These are phyloP conservation scores for Letharia columbiana DNA, from an alignment of 495 filamentous ascomycete species.

Conservation along the genomic window DNA sequence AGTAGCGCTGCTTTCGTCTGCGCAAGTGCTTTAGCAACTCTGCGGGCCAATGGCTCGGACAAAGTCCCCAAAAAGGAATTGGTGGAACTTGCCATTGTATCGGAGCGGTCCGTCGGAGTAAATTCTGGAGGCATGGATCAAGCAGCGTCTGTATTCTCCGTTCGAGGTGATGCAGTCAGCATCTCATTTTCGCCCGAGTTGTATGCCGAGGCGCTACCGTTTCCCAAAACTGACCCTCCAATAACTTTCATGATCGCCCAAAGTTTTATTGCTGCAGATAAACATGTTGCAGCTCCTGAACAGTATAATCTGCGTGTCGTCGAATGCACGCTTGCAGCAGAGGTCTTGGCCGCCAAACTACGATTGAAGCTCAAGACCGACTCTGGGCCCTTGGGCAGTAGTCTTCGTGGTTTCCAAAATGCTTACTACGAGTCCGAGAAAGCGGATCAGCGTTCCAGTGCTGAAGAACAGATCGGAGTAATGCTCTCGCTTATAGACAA, in stretches of 20 bases:
- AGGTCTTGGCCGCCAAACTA: conserved; percentile 55
- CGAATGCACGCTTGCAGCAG: conserved; percentile 84
- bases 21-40: conserved; percentile 77
- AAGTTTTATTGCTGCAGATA: conserved; percentile 86
- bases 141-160: conserved; percentile 88
- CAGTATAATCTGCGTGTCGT: conserved; percentile 97
- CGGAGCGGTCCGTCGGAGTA: conserved; percentile 88
- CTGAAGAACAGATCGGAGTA: conserved; percentile 58
- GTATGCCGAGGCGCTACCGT: conserved; percentile 63
- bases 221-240: conserved; percentile 74
- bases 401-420: conserved; percentile 78
- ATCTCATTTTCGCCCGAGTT: conserved; percentile 84
- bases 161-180: conserved; percentile 75
- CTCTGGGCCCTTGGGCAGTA: conserved; percentile 72
- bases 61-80: conserved; percentile 81
- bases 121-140: conserved; percentile 99
- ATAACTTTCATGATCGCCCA: conserved; percentile 90
- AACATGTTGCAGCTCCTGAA: conserved; percentile 83
- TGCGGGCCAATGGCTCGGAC: conserved; percentile 75
- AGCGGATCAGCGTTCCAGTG: conserved; percentile 39
- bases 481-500: conserved; percentile 56
- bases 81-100: conserved; percentile 84
- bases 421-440: conserved; percentile 49
- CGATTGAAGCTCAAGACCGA: conserved; percentile 64
- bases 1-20: conserved; percentile 93